Percentiles rank a stretch among this genome's conserved stretches.
These are phyloP conservation scores for Chrysanthemum seticuspe DNA, from an alignment of 129 eudicot genomes.

Conservation along the genomic window DNA sequence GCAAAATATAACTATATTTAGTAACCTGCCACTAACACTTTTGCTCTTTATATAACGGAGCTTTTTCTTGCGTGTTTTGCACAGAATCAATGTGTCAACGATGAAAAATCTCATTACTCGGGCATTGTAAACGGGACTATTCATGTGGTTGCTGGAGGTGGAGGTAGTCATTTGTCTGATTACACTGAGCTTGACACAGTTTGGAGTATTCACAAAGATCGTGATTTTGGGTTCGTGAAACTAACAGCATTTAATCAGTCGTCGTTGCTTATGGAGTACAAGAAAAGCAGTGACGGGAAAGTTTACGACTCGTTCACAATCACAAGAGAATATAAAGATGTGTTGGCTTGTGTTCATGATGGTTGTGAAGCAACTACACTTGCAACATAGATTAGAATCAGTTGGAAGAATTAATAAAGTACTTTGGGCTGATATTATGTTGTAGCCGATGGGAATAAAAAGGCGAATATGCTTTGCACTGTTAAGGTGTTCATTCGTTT, in stretches of 20 bases:
- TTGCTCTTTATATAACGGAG: not conserved
- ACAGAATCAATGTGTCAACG: constrained; percentile 36
- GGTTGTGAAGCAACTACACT: constrained; percentile 64
- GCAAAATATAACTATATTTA: not conserved
- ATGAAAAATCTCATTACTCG: constrained; percentile 29
- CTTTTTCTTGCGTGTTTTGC: constrained; percentile 13
- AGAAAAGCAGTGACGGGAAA: constrained; percentile 59
- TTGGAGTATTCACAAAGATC: constrained; percentile 66
- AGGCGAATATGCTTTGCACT: not conserved
- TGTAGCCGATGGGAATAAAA: not conserved
- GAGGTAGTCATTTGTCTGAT: constrained; percentile 49
- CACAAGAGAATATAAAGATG: constrained; percentile 65
- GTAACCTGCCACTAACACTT: not conserved
- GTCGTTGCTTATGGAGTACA: constrained; percentile 63
- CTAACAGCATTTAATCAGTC: constrained; percentile 67
- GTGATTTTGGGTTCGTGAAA: constrained; percentile 60
- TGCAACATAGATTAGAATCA: constrained; percentile 33
- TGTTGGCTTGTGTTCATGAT: constrained; percentile 69
- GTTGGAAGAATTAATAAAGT: not conserved
- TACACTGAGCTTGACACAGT: constrained; percentile 34
- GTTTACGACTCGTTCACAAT: constrained; percentile 66
- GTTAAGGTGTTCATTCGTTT: no score
- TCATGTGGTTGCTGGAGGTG: constrained; percentile 78
- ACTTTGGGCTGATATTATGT: constrained; percentile 5
- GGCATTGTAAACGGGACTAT: constrained; percentile 67